Base-by-base conservation (phyloP, 306 rosid genomes). In the Lathyrus sativus region DNA sequence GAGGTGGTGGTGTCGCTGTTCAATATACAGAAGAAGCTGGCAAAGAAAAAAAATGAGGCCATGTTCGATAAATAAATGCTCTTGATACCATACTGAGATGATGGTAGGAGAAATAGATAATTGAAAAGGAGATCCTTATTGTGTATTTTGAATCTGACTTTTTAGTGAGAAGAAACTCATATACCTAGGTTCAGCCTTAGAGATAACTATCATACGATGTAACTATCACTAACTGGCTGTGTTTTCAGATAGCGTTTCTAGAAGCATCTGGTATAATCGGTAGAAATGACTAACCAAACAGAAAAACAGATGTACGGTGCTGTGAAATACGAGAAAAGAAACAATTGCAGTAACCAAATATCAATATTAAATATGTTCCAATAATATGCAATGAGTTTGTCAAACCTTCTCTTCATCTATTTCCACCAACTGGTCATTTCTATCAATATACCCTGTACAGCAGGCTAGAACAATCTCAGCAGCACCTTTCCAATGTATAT, bases 401-500 rank as follows among this genome's bases (percentile, higher is more conserved):
- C 78, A 50, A 70, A 95, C 99, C 97, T 90, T 85, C 57, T 88
- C 88, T 14, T 93, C 81, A 62, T 81, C 92, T 95, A 95, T 76
- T 63, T 67, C 55, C 64, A 70, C 80, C 44, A 61, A 26, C 13
- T 78, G 86, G 75, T 76, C 90, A 72, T 81, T 65, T 29, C 68
- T 63, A 80, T 83, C 89, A 44, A 90, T 60, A 62, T 78, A 88
- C 35, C 57, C 37, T 3, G 91, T 81, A 66, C 99, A 95, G 14
- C 84, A 78, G 57, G 92, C 91, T 57, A 95, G 83, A 39, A 95
- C 89, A 63, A 95, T 81, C 77, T 95, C 99, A 67, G 99, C 99
- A 57, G 99, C 99, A 67, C 99, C 99, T 80, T 95, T 95, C 99
- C 99, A 95, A 63, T 95, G 97, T 76, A 95, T 71, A 77, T 85